These are phyloP conservation scores for Pachysandra terminalis DNA, from an alignment of 164 flowering plant species.

Conservation along the genomic window DNA sequence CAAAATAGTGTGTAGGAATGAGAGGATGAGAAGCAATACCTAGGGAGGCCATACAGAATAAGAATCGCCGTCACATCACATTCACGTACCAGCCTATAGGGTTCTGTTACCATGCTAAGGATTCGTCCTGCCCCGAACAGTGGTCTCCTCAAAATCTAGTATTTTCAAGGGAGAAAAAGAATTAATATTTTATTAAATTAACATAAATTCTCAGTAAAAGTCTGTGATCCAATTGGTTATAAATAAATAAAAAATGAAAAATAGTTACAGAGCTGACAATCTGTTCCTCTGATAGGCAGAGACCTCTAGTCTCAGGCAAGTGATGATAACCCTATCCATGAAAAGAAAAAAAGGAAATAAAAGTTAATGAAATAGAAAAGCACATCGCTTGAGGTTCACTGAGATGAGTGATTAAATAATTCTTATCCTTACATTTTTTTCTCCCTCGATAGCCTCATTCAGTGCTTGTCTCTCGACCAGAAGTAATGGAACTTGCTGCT, in stretches of 20 bases:
- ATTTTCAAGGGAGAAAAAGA: conserved; percentile 3
- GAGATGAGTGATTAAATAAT: neutral
- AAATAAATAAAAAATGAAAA: conserved; percentile 5
- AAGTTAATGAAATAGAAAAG: neutral
- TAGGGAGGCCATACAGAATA: conserved; percentile 43
- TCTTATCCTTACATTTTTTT: conserved; percentile 52
- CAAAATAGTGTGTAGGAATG: neutral
- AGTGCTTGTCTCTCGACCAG: conserved; percentile 86
- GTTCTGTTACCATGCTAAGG: conserved; percentile 38
- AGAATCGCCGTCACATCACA: conserved; percentile 72
- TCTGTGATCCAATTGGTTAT: neutral
- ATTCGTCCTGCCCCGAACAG: conserved; percentile 34
- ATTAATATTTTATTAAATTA: neutral
- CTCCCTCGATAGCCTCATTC: conserved; percentile 87
- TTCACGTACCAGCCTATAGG: conserved; percentile 45
- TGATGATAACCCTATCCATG: conserved; percentile 75
- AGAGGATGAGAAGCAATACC: conserved; percentile 18
- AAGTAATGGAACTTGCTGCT: conserved; percentile 76
- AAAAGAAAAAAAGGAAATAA: conserved; percentile 7
- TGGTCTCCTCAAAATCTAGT: conserved; percentile 50
- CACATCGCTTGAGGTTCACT: neutral
- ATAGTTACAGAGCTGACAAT: conserved; percentile 73
- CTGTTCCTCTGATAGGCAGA: conserved; percentile 87
- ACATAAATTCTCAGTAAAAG: neutral
- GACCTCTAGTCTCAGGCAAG: conserved; percentile 91